phyloP scores from a whole-genome alignment of 768 basidiomycete genomes.

The Kwoniella bestiolae region DNA sequence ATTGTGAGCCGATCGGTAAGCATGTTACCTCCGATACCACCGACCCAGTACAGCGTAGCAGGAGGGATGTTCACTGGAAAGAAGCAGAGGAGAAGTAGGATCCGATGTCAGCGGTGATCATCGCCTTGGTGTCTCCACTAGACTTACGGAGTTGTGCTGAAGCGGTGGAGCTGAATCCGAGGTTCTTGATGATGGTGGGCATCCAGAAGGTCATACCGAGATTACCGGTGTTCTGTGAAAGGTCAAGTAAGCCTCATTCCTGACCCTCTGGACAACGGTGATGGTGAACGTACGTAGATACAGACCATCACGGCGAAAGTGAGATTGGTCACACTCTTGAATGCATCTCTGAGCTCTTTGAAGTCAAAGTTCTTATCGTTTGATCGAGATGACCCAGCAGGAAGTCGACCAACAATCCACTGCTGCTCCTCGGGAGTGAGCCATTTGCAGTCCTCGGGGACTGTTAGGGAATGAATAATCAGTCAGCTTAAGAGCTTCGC shows the following conservation, averaged over 20 bases:
- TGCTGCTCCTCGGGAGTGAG: constrained; percentile 37
- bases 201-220: constrained; percentile 44
- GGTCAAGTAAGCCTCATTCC: background rate
- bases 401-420: constrained; percentile 36
- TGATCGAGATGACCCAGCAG: constrained; percentile 26
- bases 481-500: constrained; percentile 28
- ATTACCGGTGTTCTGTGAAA: constrained; percentile 18
- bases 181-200: constrained; percentile 33
- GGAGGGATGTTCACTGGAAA: constrained; percentile 33
- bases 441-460: constrained; percentile 31
- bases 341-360: constrained; percentile 24
- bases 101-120: constrained; percentile 8
- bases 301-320: constrained; percentile 18
- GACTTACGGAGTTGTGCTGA: constrained; percentile 20
- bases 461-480: constrained; percentile 14
- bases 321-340: constrained; percentile 16
- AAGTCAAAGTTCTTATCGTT: constrained; percentile 37
- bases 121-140: constrained; percentile 19
- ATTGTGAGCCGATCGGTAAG: constrained; percentile 15
- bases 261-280: too few species aligned
- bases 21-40: constrained; percentile 22
- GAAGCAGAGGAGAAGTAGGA: too few species aligned
- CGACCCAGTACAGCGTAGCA: constrained; percentile 24
- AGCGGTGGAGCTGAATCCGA: constrained; percentile 35
- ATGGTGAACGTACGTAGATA: constrained; percentile 31